phyloP scores from a whole-genome alignment of 2,329 filamentous ascomycete species.

The Fusarium piperis region DNA sequence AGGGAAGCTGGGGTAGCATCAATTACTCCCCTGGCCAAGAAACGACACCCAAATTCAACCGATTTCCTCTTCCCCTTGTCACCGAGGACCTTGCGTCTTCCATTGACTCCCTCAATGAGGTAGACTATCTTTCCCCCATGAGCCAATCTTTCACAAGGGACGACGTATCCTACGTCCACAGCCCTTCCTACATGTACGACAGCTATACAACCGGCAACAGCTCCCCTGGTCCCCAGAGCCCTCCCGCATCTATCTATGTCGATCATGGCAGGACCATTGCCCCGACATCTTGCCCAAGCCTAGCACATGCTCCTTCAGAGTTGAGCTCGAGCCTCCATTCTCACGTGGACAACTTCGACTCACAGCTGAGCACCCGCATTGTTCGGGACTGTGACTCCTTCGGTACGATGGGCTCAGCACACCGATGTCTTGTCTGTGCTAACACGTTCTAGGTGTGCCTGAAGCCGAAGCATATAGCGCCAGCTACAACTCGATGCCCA shows the following conservation, averaged over 20 bases:
- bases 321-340: constrained; percentile 69
- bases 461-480: constrained; percentile 64
- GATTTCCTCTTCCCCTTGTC: constrained; percentile 58
- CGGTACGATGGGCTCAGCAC: constrained; percentile 57
- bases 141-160: constrained; percentile 67
- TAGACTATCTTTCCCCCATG: constrained; percentile 70
- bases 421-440: constrained; percentile 50
- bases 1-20: constrained; percentile 58
- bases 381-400: constrained; percentile 65
- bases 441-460: constrained; percentile 57
- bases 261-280: constrained; percentile 59
- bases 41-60: constrained; percentile 53
- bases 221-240: constrained; percentile 66
- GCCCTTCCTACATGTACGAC: constrained; percentile 67
- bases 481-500: constrained; percentile 58
- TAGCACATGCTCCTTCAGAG: constrained; percentile 69
- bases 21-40: constrained; percentile 56
- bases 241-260: constrained; percentile 64
- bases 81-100: constrained; percentile 63
- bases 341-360: constrained; percentile 67
- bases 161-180: constrained; percentile 65
- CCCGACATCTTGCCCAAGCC: constrained; percentile 69
- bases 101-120: constrained; percentile 69
- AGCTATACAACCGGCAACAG: constrained; percentile 60
- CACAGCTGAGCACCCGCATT: constrained; percentile 62